These are phyloP conservation scores for Neurospora sp. DNA, from an alignment of 495 filamentous ascomycete species.

Conservation along the genomic window DNA sequence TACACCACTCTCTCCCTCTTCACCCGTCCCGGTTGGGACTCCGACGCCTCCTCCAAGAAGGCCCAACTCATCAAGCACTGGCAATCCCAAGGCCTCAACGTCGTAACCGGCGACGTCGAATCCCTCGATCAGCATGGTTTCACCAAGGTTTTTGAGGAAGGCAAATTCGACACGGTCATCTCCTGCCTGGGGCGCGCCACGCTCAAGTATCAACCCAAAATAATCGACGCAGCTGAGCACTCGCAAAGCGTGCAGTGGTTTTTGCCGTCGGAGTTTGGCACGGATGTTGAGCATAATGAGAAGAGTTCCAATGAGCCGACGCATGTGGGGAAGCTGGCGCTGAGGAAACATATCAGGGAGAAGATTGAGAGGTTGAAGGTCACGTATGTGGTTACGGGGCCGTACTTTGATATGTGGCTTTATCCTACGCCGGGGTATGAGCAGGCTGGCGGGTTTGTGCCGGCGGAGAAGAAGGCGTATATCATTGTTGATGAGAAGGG, in stretches of 20 bases:
- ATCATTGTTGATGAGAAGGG: conserved; percentile 44
- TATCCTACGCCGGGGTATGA: conserved; percentile 22
- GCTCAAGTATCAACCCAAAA: conserved; percentile 46
- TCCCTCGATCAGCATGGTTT: conserved; percentile 35
- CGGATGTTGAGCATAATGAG: conserved; percentile 55
- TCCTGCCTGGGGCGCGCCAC: conserved; percentile 52
- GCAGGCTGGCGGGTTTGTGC: conserved; percentile 44
- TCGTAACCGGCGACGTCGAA: conserved; percentile 51
- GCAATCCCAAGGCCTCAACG: conserved; percentile 39
- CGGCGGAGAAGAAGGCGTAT: conserved; percentile 44
- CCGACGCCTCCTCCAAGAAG: conserved; percentile 34
- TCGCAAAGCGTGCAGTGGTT: conserved; percentile 51
- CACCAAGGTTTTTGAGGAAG: conserved; percentile 39
- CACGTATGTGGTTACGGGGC: conserved; percentile 61
- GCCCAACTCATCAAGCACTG: conserved; percentile 38
- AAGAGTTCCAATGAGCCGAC: conserved; percentile 51
- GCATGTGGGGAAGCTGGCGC: conserved; percentile 59
- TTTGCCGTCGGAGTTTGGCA: conserved; percentile 65
- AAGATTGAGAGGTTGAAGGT: conserved; percentile 43
- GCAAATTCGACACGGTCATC: conserved; percentile 50
- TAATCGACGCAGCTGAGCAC: conserved; percentile 48
- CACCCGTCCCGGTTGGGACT: conserved; percentile 36
- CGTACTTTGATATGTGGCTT: conserved; percentile 59
- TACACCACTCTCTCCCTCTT: conserved; percentile 50
- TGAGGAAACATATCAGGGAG: conserved; percentile 47